Percentiles rank a stretch among this genome's conserved stretches.
Conservation (phyloP, 495 filamentous ascomycete species). For the Hamigera avellanea region DNA sequence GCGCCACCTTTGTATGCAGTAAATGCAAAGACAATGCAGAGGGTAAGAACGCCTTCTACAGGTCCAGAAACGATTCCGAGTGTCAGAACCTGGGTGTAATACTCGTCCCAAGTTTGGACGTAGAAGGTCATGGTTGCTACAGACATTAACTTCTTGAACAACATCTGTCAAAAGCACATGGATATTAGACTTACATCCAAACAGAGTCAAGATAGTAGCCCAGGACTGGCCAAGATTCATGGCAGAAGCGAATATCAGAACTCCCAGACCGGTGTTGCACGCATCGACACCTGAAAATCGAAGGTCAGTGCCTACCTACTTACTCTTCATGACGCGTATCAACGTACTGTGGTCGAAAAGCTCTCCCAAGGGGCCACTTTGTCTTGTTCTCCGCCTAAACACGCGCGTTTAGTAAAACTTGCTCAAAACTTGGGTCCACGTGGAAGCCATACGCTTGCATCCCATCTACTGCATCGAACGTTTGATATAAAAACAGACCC, state of each 20-base stretch:
- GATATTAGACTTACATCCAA: constrained; percentile 71
- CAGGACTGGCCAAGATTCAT: constrained; percentile 92
- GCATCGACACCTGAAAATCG: constrained; percentile 64
- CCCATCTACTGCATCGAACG: constrained; percentile 94
- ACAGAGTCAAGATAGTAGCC: constrained; percentile 74
- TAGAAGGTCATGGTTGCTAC: constrained; percentile 82
- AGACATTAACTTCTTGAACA: constrained; percentile 9
- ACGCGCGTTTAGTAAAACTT: constrained; percentile 10
- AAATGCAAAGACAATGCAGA: constrained; percentile 71
- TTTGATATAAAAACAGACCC: constrained; percentile 93
- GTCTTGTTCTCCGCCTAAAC: constrained; percentile 66
- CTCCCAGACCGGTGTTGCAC: constrained; percentile 88
- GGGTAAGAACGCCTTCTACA: constrained; percentile 83
- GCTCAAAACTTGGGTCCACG: constrained; percentile 1
- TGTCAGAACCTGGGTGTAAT: constrained; percentile 91
- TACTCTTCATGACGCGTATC: too few species aligned
- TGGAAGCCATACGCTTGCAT: constrained; percentile 65
- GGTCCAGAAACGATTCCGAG: constrained; percentile 88
- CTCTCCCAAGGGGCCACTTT: constrained; percentile 89
- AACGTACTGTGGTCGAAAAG: constrained; percentile 85
- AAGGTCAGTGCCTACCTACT: too few species aligned
- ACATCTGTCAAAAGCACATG: background rate
- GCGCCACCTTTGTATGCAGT: constrained; percentile 79
- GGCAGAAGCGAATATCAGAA: constrained; percentile 76
- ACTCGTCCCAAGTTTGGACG: constrained; percentile 98